Conservation (phyloP, 208 protist genomes). For the Acanthamoeba sp. region DNA sequence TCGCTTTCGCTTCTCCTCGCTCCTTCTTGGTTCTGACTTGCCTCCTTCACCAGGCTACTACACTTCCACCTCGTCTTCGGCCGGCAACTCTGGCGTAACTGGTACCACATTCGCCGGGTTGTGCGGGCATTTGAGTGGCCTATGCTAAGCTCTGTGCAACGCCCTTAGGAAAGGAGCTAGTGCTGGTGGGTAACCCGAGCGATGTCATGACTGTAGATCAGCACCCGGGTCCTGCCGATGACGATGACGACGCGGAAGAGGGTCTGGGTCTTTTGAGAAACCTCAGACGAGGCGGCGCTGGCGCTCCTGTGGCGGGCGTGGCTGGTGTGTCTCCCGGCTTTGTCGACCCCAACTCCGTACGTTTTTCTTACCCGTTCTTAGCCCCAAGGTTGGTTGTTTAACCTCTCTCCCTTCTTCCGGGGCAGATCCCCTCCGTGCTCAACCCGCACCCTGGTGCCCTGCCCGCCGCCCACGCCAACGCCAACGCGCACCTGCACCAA, state of each 20-base stretch:
- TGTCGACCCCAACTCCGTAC: constrained; percentile 7
- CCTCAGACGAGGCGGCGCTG: neutral
- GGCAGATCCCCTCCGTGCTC: constrained; percentile 13
- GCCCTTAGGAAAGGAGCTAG: neutral
- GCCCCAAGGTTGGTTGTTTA: neutral
- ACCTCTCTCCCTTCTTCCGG: neutral
- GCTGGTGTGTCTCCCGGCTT: neutral
- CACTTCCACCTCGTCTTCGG: neutral
- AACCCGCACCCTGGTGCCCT: neutral
- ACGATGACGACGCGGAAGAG: neutral
- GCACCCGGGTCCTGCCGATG: neutral
- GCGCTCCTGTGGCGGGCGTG: neutral
- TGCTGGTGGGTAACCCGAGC: neutral
- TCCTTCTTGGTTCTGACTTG: neutral
- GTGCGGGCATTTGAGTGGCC: too few species aligned
- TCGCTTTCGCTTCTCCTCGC: neutral
- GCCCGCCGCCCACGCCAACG: neutral
- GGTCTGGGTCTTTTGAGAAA: neutral
- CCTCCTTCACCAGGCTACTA: neutral
- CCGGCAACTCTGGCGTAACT: neutral
- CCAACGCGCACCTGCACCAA: neutral
- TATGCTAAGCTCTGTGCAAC: too few species aligned
- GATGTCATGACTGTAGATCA: neutral
- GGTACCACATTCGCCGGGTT: neutral
- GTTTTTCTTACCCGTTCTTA: neutral